These are phyloP conservation scores for Albatrellus ellisii DNA, from an alignment of 768 basidiomycete species.

Conservation along the genomic window DNA sequence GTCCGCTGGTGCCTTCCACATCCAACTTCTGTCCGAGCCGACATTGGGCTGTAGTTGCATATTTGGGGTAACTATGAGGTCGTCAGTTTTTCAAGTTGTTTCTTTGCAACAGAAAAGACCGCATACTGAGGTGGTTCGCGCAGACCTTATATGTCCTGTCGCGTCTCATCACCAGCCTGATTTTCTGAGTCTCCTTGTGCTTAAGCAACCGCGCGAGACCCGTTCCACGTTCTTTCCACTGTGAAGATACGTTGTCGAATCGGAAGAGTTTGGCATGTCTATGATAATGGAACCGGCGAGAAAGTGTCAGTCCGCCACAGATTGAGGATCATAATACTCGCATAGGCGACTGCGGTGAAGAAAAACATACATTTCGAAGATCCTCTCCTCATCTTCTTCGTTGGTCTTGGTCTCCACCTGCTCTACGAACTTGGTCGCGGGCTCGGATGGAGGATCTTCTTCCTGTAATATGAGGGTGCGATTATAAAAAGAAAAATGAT, in stretches of 20 bases:
- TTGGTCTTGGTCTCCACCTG: conserved; percentile 89
- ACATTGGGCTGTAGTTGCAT: conserved; percentile 97
- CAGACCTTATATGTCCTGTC: conserved; percentile 99
- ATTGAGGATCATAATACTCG: conserved; percentile 10
- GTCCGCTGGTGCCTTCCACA: conserved; percentile 95
- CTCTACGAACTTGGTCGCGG: conserved; percentile 92
- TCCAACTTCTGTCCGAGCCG: conserved; percentile 98
- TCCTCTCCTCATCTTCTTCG: conserved; percentile 86
- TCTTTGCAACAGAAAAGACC: not conserved
- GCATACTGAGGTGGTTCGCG: conserved; percentile 88
- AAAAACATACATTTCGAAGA: conserved; percentile 87
- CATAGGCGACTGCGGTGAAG: conserved; percentile 10
- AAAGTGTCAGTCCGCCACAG: too few species aligned
- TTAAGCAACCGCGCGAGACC: conserved; percentile 88
- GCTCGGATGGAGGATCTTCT: conserved; percentile 85
- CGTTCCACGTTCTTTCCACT: conserved; percentile 99
- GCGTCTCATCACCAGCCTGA: conserved; percentile 96
- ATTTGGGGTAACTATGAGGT: conserved; percentile 56
- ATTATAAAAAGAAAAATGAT: too few species aligned
- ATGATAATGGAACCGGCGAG: too few species aligned
- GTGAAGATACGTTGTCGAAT: conserved; percentile 61
- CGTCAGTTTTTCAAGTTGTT: not conserved
- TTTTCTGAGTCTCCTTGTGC: conserved; percentile 83
- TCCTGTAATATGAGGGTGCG: too few species aligned
- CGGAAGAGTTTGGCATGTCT: conserved; percentile 99